phyloP scores from a whole-genome alignment of 371 early-diverging fungal species.

The Syncephalastrum sp. region DNA sequence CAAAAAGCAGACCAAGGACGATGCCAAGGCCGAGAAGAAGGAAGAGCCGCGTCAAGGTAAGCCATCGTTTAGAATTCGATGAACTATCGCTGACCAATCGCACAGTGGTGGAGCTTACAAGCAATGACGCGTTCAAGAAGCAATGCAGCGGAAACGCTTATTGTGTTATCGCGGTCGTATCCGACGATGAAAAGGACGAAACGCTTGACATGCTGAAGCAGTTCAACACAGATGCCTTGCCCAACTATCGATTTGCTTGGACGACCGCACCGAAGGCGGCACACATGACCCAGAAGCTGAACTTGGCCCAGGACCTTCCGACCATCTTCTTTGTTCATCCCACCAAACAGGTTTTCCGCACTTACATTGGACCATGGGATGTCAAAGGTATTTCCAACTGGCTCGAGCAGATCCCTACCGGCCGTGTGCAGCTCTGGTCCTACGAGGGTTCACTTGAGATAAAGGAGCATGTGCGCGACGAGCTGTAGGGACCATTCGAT shows the following conservation, averaged over 20 bases:
- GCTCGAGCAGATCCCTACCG: conserved; percentile 42
- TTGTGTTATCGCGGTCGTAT: conserved; percentile 64
- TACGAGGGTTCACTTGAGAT: conserved; percentile 27
- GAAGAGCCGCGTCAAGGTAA: conserved; percentile 16
- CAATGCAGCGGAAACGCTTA: conserved; percentile 20
- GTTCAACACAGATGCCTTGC: conserved; percentile 29
- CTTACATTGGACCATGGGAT: conserved; percentile 74
- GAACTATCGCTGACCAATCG: background rate
- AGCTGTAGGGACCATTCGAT: conserved; percentile 13
- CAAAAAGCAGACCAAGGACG: conserved; percentile 14
- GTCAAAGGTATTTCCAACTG: conserved; percentile 55
- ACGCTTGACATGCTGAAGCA: conserved; percentile 52
- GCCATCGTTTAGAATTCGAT: background rate
- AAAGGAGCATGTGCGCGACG: conserved; percentile 21
- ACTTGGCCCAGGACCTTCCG: conserved; percentile 71
- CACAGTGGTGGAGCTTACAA: conserved; percentile 11
- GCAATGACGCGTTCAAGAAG: background rate
- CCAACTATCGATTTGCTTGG: conserved; percentile 61
- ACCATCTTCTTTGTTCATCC: conserved; percentile 66
- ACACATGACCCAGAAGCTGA: conserved; percentile 58
- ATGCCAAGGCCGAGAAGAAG: conserved; percentile 3
- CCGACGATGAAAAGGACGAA: conserved; percentile 58
- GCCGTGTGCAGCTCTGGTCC: conserved; percentile 45
- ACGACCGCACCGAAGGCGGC: conserved; percentile 60
- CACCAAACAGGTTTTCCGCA: conserved; percentile 62